Conservation (phyloP, 2,329 filamentous ascomycete genomes). For the Hyphodiscus sp. region DNA sequence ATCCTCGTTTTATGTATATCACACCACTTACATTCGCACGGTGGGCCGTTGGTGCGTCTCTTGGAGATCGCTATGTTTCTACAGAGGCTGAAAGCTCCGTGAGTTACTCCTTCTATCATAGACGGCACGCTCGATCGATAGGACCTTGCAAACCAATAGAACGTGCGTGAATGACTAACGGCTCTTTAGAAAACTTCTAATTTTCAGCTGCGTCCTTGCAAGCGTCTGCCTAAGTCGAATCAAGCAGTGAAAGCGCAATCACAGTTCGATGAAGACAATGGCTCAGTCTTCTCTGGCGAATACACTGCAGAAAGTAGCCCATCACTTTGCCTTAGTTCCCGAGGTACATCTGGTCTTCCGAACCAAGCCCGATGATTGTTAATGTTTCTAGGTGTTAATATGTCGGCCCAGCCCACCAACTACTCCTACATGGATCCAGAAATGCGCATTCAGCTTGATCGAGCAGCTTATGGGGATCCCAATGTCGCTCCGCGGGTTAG, state of each 20-base stretch:
- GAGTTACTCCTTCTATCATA: conserved; percentile 4
- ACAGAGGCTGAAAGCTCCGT: conserved; percentile 11
- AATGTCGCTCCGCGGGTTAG: not conserved
- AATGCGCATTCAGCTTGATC: conserved; percentile 10
- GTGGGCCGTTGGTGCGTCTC: conserved; percentile 30
- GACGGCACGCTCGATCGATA: not conserved
- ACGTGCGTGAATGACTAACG: not conserved
- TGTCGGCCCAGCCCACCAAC: conserved; percentile 2
- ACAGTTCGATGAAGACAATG: not conserved
- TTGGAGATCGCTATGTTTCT: conserved; percentile 20
- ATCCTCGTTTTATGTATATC: conserved; percentile 32
- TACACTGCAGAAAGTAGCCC: not conserved
- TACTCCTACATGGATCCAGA: conserved; percentile 1
- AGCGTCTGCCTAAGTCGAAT: not conserved
- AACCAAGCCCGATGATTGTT: not conserved
- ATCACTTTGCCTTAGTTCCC: conserved; percentile 1
- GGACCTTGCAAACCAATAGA: too few relatives aligned
- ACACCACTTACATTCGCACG: conserved; percentile 38
- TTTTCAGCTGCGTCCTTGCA: not conserved
- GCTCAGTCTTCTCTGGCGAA: not conserved
- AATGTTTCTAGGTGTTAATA: conserved; percentile 13
- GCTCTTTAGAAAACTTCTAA: not conserved
- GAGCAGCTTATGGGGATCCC: not conserved
- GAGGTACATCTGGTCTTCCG: conserved; percentile 7
- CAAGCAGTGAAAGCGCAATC: conserved; percentile 3